Percentiles rank a stretch among this genome's conserved stretches.
Evolutionary conservation across 73 alveolate genomes (phyloP).

Genomic region (Paramecium primaurelia): DNA sequence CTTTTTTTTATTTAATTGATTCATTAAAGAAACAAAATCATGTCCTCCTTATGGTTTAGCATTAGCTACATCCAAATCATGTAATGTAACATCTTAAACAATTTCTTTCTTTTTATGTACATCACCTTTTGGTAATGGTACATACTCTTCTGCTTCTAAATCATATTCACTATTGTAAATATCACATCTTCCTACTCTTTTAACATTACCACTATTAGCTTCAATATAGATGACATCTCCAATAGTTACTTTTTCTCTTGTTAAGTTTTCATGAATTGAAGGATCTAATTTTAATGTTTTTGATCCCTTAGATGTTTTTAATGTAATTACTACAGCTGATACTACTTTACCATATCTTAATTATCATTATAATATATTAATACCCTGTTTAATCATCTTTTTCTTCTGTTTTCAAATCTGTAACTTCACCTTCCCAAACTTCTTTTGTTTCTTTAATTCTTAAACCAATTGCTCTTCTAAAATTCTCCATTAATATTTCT

Average conservation of each 20-base stretch:
- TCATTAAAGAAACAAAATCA: constrained; percentile 98
- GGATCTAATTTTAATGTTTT: constrained; percentile 98
- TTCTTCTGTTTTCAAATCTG: constrained; percentile 99
- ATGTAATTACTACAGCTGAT: constrained; percentile 82
- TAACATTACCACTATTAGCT: constrained; percentile 98
- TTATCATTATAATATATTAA: not conserved
- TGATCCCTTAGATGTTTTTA: constrained; percentile 97
- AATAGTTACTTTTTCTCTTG: constrained; percentile 97
- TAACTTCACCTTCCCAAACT: constrained; percentile 99
- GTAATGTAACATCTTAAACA: constrained; percentile 99
- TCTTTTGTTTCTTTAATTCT: constrained; percentile 99
- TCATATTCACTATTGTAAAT: constrained; percentile 99
- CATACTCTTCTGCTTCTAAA: constrained; percentile 99
- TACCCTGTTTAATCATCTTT: constrained; percentile 90
- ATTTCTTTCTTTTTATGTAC: constrained; percentile 99
- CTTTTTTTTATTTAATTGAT: constrained; percentile 96
- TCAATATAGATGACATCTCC: constrained; percentile 99
- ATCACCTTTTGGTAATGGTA: constrained; percentile 99
- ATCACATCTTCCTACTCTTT: constrained; percentile 99
- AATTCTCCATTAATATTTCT: constrained; percentile 99
- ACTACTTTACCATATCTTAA: constrained; percentile 86
- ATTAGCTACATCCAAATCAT: constrained; percentile 99
- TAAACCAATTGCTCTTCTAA: constrained; percentile 99
- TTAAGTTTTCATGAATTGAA: constrained; percentile 95
- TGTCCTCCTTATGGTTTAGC: constrained; percentile 99